Percentiles rank a stretch among this genome's conserved stretches.
These are phyloP conservation scores for Trichoderma lentiforme DNA, from an alignment of 2,329 filamentous ascomycete species.

Conservation along the genomic window DNA sequence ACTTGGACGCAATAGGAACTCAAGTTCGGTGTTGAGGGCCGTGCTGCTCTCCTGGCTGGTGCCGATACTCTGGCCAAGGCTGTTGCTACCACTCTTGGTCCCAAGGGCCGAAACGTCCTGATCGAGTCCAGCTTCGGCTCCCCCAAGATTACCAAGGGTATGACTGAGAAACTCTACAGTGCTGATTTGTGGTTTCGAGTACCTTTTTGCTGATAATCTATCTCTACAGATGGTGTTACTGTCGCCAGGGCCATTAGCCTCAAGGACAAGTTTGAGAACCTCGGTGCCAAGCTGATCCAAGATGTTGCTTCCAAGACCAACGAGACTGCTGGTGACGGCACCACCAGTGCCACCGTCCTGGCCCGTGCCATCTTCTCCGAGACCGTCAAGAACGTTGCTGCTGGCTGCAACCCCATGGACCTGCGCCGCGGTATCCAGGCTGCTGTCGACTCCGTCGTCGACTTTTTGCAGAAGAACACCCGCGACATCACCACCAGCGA, in stretches of 20 bases:
- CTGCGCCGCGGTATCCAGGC: slow-evolving; percentile 95
- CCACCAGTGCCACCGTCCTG: slow-evolving; percentile 94
- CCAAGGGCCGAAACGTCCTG: slow-evolving; percentile 96
- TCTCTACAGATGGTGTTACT: slow-evolving; percentile 71
- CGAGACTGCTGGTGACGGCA: slow-evolving; percentile 97
- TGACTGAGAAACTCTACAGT: slow-evolving; percentile 5
- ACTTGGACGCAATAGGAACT: slow-evolving; percentile 63
- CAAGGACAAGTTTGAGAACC: slow-evolving; percentile 99
- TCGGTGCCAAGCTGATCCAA: slow-evolving; percentile 92
- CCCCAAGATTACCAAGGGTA: slow-evolving; percentile 99
- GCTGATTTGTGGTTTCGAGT: too few species aligned
- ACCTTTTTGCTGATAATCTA: slow-evolving; percentile 20
- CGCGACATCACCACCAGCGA: slow-evolving; percentile 95
- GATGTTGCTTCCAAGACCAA: slow-evolving; percentile 99
- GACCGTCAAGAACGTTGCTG: slow-evolving; percentile 99
- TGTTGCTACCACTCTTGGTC: slow-evolving; percentile 91
- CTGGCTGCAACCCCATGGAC: slow-evolving; percentile 99
- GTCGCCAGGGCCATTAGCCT: slow-evolving; percentile 86
- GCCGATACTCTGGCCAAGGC: slow-evolving; percentile 96
- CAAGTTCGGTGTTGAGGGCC: slow-evolving; percentile 95
- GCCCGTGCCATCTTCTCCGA: slow-evolving; percentile 98
- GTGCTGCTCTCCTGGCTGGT: slow-evolving; percentile 84
- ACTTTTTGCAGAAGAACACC: slow-evolving; percentile 94
- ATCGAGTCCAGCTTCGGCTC: slow-evolving; percentile 99
- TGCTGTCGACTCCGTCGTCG: slow-evolving; percentile 89